phyloP scores from a whole-genome alignment of 2,329 filamentous ascomycete species.

The Sphaerulina populicola region DNA sequence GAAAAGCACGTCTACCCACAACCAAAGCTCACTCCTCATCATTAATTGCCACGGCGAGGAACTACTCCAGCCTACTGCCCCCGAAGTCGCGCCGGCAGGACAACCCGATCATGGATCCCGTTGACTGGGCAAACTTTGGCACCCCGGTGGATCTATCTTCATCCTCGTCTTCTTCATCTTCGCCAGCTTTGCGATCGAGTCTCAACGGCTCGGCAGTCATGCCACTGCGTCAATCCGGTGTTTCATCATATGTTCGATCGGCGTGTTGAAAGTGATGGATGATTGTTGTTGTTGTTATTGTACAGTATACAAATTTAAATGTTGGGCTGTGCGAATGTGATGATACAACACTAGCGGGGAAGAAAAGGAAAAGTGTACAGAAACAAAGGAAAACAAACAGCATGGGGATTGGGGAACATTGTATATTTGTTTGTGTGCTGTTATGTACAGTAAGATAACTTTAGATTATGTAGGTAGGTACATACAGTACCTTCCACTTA shows the following conservation, averaged over 20 bases:
- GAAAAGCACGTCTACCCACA: not conserved
- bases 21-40: not conserved
- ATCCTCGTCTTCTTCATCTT: not conserved
- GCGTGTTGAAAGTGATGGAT: not conserved
- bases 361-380: not conserved
- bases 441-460: not conserved
- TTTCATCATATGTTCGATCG: not conserved
- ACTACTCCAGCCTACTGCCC: not conserved
- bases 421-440: not conserved
- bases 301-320: not conserved
- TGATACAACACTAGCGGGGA: not conserved
- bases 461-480: no score
- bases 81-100: constrained; percentile 3
- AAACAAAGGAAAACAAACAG: not conserved
- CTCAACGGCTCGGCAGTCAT: not conserved
- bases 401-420: not conserved
- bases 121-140: constrained; percentile 3
- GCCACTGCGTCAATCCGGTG: not conserved
- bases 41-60: constrained; percentile 6
- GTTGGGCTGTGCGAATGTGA: no score
- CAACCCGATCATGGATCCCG: not conserved
- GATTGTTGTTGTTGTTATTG: not conserved
- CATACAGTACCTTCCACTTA: no score
- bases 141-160: not conserved
- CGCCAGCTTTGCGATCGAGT: not conserved